Evolutionary conservation across 1,284 basidiomycete species (phyloP).

Genomic region (Trichosporon ovoides): DNA sequence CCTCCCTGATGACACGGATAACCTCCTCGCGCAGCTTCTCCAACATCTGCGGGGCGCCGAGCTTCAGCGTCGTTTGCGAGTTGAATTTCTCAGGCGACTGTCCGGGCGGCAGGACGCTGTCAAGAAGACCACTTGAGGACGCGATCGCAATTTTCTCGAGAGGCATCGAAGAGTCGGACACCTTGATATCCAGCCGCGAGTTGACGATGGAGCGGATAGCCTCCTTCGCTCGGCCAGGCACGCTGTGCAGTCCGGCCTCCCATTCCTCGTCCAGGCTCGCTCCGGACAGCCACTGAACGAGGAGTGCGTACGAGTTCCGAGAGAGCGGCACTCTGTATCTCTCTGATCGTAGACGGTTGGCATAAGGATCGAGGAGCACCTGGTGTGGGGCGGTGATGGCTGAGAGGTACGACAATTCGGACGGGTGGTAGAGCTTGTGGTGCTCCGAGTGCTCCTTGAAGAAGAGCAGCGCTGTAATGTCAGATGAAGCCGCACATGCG

Average conservation of each 20-base stretch:
- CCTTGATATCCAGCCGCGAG: conserved; percentile 81
- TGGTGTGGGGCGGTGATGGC: conserved; percentile 78
- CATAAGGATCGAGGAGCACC: conserved; percentile 74
- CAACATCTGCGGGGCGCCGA: conserved; percentile 70
- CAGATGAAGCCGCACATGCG: conserved; percentile 50
- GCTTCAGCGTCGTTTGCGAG: conserved; percentile 66
- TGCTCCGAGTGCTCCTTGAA: conserved; percentile 66
- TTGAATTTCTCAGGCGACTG: conserved; percentile 68
- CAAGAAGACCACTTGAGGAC: conserved; percentile 65
- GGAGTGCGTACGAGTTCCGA: conserved; percentile 81
- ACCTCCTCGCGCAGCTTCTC: conserved; percentile 76
- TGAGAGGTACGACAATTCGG: conserved; percentile 72
- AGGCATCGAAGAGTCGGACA: conserved; percentile 58
- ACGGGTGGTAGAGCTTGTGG: conserved; percentile 64
- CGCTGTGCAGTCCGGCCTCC: conserved; percentile 67
- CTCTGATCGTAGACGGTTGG: conserved; percentile 80
- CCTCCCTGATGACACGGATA: conserved; percentile 56
- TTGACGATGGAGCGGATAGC: conserved; percentile 91
- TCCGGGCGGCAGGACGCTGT: conserved; percentile 59
- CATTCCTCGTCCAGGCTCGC: conserved; percentile 73
- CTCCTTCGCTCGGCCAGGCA: conserved; percentile 54
- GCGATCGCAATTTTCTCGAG: conserved; percentile 59
- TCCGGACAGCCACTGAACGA: conserved; percentile 94
- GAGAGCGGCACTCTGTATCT: conserved; percentile 89
- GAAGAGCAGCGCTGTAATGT: conserved; percentile 73